Evolutionary conservation across 192 early-diverging fungal genomes (phyloP).

Genomic region (Coemansia sp.): DNA sequence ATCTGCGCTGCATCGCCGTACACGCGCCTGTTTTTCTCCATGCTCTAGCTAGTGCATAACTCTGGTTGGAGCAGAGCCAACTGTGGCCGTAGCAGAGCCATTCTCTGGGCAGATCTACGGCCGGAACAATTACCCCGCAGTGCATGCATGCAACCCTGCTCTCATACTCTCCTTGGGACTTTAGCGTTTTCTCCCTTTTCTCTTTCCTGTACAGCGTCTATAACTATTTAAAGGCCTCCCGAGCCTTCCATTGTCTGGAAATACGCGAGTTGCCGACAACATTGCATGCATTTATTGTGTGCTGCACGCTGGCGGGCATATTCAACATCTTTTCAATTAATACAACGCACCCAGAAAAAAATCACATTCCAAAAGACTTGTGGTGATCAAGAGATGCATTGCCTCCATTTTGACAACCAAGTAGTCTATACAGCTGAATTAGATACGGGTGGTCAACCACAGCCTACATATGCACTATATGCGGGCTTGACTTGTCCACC

Average conservation of each 20-base stretch:
- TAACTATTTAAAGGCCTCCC: neutral
- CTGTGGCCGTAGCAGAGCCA: no score
- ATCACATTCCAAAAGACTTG: neutral
- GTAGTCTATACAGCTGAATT: no score
- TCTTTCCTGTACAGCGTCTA: conserved; percentile 7
- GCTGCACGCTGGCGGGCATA: neutral
- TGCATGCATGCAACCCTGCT: conserved; percentile 2
- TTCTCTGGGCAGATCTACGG: no score
- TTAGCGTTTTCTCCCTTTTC: conserved; percentile 1
- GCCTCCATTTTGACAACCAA: no score
- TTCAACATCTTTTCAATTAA: neutral
- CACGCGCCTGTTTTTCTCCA: conserved; percentile 48
- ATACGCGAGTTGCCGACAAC: neutral
- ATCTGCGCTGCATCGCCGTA: conserved; percentile 48
- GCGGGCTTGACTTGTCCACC: no score
- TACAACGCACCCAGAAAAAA: neutral
- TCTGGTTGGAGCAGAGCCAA: no score
- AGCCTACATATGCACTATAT: no score
- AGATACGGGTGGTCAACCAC: no score
- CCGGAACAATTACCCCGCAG: neutral
- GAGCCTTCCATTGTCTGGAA: neutral
- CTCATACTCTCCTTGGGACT: neutral
- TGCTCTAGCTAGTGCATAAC: conserved; percentile 21
- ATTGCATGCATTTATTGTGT: neutral
- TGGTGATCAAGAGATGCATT: no score